Percentiles rank a stretch among this genome's conserved stretches.
Conservation (phyloP, 2,329 filamentous ascomycete species). For the Fusarium euwallaceae region DNA sequence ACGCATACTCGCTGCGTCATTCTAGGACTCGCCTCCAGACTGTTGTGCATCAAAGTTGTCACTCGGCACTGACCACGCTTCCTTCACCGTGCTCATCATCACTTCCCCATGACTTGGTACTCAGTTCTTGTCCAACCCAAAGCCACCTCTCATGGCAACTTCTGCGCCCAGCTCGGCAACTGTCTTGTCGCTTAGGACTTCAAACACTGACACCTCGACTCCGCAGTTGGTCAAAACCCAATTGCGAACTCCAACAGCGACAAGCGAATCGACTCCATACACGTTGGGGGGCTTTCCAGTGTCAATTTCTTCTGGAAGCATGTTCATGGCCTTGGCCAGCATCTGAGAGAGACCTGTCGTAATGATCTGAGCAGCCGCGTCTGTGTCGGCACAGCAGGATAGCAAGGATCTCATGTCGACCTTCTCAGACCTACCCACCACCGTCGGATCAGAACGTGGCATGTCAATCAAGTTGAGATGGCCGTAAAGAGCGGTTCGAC, state of each 20-base stretch:
- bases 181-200: slow-evolving; percentile 60
- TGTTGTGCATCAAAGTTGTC: background rate
- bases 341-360: slow-evolving; percentile 55
- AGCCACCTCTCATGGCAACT: slow-evolving; percentile 53
- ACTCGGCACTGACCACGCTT: background rate
- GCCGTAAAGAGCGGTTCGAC: slow-evolving; percentile 62
- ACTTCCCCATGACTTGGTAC: background rate
- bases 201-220: slow-evolving; percentile 61
- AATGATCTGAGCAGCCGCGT: slow-evolving; percentile 52
- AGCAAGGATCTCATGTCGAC: slow-evolving; percentile 52
- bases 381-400: slow-evolving; percentile 43
- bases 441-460: slow-evolving; percentile 48
- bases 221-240: slow-evolving; percentile 62
- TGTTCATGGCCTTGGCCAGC: slow-evolving; percentile 60
- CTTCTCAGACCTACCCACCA: slow-evolving; percentile 26
- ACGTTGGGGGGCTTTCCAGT: slow-evolving; percentile 54
- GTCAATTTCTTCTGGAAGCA: slow-evolving; percentile 61
- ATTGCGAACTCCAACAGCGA: slow-evolving; percentile 65
- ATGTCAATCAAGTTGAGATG: slow-evolving; percentile 64
- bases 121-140: slow-evolving; percentile 38
- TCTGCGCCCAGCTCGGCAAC: slow-evolving; percentile 53
- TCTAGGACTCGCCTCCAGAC: background rate
- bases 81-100: background rate
- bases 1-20: background rate
- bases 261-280: slow-evolving; percentile 67